Base-by-base conservation (phyloP, 2,329 filamentous ascomycete species). In the Huntiella moniliformis region DNA sequence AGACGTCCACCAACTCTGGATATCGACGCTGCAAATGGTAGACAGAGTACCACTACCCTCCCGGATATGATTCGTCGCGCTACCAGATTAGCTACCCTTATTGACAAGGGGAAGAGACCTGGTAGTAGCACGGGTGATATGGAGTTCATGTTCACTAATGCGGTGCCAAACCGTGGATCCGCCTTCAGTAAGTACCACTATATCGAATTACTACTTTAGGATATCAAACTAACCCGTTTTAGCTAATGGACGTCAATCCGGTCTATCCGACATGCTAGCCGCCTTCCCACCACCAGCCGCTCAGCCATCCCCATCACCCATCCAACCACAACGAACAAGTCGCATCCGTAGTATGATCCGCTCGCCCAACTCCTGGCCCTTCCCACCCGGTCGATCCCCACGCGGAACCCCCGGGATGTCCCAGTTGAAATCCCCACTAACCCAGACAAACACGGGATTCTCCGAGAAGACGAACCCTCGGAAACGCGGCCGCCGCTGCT, bases 1-100 rank as follows among this genome's bases (percentile, higher is more conserved):
- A 65, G 69, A 52, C 63, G 72, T 42, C 87, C 88, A 31, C 82
- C 84, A 3, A 74, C 73, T 33, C 65, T 95, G 3, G 77, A 95
- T 56, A 79, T 95, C 17, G 79, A 87, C 56, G 82, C 82, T 3
- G 82, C 83, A 12, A 85, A 95, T 60, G 41, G 80, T 1, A 75
- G 91, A 56, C 87, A 85, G 3, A 95, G 87, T 58, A 67, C 94
- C 52, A 96, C 91, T 1, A 95, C 87, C 61, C 65, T 98, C 49
- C 82, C 87, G 0, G 91, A 96, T 58, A 65, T 98, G 50, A 96
- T 98, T 53, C 73, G 77, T 55, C 75, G 91, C 54, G 91, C 91
- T 8, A 96, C 88, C 0, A 77, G 76, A 52, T 66, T 96, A 34
- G 88, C 87, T 12, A 75, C 83, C 0, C 86, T 93, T 61, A 77